A percentile compares a stretch with the other conserved stretches of the same genome.
Evolutionary conservation across 2,329 filamentous ascomycete genomes (phyloP).

Genomic region (Amylocarpus encephaloides): DNA sequence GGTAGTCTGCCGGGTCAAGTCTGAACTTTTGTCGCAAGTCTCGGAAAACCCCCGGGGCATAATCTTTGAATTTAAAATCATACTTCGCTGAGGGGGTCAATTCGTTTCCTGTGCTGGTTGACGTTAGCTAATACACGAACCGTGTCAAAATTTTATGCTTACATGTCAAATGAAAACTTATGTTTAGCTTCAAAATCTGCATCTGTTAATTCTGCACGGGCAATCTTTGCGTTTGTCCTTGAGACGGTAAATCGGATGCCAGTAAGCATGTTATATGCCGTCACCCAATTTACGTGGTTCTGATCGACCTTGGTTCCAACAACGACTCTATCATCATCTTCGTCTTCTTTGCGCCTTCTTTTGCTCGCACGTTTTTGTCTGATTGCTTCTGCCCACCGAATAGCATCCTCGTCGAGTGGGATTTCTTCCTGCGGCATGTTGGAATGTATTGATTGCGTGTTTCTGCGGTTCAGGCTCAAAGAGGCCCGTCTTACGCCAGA

Average conservation of each 20-base stretch:
- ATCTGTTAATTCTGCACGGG: slow-evolving; percentile 72
- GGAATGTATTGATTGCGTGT: slow-evolving; percentile 79
- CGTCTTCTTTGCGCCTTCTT: slow-evolving; percentile 71
- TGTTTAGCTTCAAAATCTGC: slow-evolving; percentile 91
- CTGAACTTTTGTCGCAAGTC: slow-evolving; percentile 81
- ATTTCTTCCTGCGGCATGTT: slow-evolving; percentile 80
- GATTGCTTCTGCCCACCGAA: slow-evolving; percentile 88
- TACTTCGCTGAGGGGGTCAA: slow-evolving; percentile 97
- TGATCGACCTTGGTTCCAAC: slow-evolving; percentile 98
- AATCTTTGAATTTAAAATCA: slow-evolving; percentile 99
- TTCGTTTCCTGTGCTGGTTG: slow-evolving; percentile 79
- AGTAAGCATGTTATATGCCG: slow-evolving; percentile 98
- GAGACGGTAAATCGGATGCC: slow-evolving; percentile 97
- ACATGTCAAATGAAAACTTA: slow-evolving; percentile 99
- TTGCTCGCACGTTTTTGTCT: slow-evolving; percentile 87
- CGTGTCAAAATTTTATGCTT: slow-evolving; percentile 37
- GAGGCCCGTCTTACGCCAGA: slow-evolving; percentile 67
- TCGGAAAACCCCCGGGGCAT: slow-evolving; percentile 98
- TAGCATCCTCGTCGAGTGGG: slow-evolving; percentile 80
- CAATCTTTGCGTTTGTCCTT: slow-evolving; percentile 92
- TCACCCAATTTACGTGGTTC: slow-evolving; percentile 94
- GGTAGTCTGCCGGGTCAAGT: slow-evolving; percentile 92
- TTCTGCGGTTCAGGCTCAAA: slow-evolving; percentile 71
- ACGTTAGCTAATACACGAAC: slow-evolving; percentile 31
- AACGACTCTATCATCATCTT: slow-evolving; percentile 89